Base-by-base conservation (phyloP, 225 moss, liverwort and hornwort species). In the Anthoceros angustus region DNA sequence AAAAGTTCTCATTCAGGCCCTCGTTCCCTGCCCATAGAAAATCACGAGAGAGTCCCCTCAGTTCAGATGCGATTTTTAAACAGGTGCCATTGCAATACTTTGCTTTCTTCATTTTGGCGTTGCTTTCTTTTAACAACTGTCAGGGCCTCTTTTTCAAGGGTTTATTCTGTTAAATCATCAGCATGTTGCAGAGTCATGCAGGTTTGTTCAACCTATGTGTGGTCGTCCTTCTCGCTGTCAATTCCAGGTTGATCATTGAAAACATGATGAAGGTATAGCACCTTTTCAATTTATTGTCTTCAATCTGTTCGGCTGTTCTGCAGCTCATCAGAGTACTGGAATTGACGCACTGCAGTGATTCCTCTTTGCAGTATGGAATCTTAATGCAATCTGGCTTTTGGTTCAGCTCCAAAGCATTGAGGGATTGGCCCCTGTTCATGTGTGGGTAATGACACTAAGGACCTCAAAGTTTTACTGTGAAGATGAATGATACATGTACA, bases 371-470 rank as follows among this genome's bases (percentile, higher is more conserved):
- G 94, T 94, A 94, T 71, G 94, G 94, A 64, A 70, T 94, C 65
- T 73, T 90, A 64, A 88, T 94, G 18, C 84, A 78, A 67, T 70
- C 84, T 62, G 88, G 88, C 42, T 94, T 94, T 70, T 94, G 90
- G 94, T 85, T 94, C 71, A 94, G 90, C 77, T 86, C 94, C 11
- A 94, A 85, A 73, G 81, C 83, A 61, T 73, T 72, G 64, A 90
- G 80, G 64, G 94, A 94, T 78, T 94, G 94, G 94, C 94, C 94
- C 25, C 84, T 94, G 9, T 67, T 94, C 61, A 90, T 94, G 94
- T 90, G 90, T 72, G 86, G 86, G 94, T 94, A 80, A 55, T 6
- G 55, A 23, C 55, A 55, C 55, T 15, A 55, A 41, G 65, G 21
- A 62, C 14, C 62, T 69, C 20, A 69, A 61, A 32, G 32, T 32